Conservation (phyloP, 495 filamentous ascomycete genomes). For the Rusavskia elegans region DNA sequence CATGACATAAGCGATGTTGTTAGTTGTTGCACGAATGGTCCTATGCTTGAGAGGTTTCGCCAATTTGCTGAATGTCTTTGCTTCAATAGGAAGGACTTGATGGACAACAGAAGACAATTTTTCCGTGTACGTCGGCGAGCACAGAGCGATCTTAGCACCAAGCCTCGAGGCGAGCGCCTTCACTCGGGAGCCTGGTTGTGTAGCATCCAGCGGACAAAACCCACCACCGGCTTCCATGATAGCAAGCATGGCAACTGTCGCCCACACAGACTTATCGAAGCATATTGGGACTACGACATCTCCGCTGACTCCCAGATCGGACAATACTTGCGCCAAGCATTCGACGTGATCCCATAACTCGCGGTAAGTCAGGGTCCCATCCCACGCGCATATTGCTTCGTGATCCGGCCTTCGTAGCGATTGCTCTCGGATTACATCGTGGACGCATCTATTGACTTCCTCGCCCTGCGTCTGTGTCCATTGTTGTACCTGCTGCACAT, state of each 20-base stretch:
- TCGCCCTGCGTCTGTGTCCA: slow-evolving; percentile 12
- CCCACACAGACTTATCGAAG: slow-evolving; percentile 47
- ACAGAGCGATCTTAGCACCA: slow-evolving; percentile 31
- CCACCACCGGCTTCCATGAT: slow-evolving; percentile 44
- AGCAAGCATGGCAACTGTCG: slow-evolving; percentile 37
- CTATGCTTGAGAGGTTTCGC: too few relatives aligned
- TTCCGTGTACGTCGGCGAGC: slow-evolving; percentile 25
- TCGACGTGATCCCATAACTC: slow-evolving; percentile 24
- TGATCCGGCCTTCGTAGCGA: slow-evolving; percentile 21
- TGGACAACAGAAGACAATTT: slow-evolving; percentile 17
- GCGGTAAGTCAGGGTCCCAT: slow-evolving; percentile 40
- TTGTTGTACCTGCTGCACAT: background rate
- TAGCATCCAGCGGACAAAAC: slow-evolving; percentile 42
- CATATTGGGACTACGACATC: slow-evolving; percentile 35
- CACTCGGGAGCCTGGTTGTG: slow-evolving; percentile 36
- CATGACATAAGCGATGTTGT: slow-evolving; percentile 17
- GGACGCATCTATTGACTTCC: slow-evolving; percentile 30
- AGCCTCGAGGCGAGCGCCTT: slow-evolving; percentile 25
- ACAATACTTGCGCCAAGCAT: slow-evolving; percentile 30
- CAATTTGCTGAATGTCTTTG: background rate
- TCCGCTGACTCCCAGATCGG: slow-evolving; percentile 28
- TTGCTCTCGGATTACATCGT: slow-evolving; percentile 33
- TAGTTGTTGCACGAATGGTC: background rate
- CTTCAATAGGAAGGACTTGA: slow-evolving; percentile 23
- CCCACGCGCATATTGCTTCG: slow-evolving; percentile 39